phyloP scores from a whole-genome alignment of 441 rosid species.

The Erysimum cheiri region DNA sequence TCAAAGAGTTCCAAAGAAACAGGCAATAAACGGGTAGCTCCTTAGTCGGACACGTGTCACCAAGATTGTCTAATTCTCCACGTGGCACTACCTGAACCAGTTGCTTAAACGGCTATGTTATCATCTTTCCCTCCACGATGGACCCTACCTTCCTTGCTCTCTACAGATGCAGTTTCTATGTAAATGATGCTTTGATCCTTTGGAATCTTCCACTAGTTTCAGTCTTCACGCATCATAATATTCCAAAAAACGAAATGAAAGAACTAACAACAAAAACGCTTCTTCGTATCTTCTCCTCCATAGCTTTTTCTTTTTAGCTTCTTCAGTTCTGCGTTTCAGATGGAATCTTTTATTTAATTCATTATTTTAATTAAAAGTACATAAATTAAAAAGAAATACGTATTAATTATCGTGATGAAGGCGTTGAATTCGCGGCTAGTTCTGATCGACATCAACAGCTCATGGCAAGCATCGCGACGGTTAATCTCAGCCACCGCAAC shows the following conservation, averaged over 20 bases:
- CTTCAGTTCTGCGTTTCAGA: constrained; percentile 18
- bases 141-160: constrained; percentile 53
- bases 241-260: background rate
- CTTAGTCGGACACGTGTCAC: constrained; percentile 36
- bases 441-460: constrained; percentile 73
- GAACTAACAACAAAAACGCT: constrained; percentile 15
- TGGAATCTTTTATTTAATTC: constrained; percentile 18
- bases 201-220: constrained; percentile 67
- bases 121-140: constrained; percentile 38
- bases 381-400: background rate
- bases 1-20: constrained; percentile 21
- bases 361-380: background rate
- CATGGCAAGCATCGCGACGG: constrained; percentile 71
- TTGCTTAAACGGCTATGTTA: constrained; percentile 35
- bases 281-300: constrained; percentile 35
- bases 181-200: constrained; percentile 59
- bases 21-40: constrained; percentile 27
- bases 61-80: constrained; percentile 22
- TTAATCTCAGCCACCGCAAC: constrained; percentile 46
- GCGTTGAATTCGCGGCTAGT: constrained; percentile 64
- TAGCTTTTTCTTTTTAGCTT: constrained; percentile 30
- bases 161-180: constrained; percentile 48
- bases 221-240: constrained; percentile 39
- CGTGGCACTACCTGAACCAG: constrained; percentile 38
- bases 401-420: constrained; percentile 50